Percentiles rank a stretch among this genome's conserved stretches.
phyloP scores from a whole-genome alignment of 192 early-diverging fungal genomes.

The Nowakowskiella sp. region DNA sequence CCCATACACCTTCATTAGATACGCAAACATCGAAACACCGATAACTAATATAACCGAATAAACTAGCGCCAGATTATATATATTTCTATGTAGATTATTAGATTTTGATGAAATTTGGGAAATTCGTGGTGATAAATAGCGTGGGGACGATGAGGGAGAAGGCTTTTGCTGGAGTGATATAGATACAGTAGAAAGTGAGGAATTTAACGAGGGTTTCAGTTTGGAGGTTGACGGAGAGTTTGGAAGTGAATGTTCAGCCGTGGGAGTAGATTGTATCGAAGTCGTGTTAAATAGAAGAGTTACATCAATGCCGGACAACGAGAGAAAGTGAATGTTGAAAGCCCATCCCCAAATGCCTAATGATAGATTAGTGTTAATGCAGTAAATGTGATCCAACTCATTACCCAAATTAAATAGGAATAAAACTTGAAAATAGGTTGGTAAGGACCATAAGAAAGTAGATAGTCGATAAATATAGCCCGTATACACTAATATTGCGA shows the following conservation, averaged over 20 bases:
- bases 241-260: neutral
- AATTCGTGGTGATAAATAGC: too few relatives aligned
- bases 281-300: slow-evolving; percentile 13
- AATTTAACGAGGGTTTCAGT: neutral
- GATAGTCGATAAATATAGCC: too few relatives aligned
- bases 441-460: slow-evolving; percentile 7
- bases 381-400: too few relatives aligned
- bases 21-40: slow-evolving; percentile 15
- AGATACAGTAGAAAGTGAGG: slow-evolving; percentile 1
- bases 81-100: neutral
- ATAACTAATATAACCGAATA: slow-evolving; percentile 16
- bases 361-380: too few relatives aligned
- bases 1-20: slow-evolving; percentile 13
- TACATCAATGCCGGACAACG: slow-evolving; percentile 25
- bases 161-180: too few relatives aligned
- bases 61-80: slow-evolving; percentile 27
- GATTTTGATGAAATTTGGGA: too few relatives aligned
- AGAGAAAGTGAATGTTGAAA: slow-evolving; percentile 34
- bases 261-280: neutral
- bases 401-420: slow-evolving; percentile 27
- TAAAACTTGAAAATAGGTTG: slow-evolving; percentile 30
- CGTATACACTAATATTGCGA: too few relatives aligned
- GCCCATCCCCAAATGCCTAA: slow-evolving; percentile 44
- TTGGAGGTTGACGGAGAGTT: neutral
- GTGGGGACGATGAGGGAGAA: too few relatives aligned